Percentiles rank a stretch among this genome's conserved stretches.
These are phyloP conservation scores for Monosporozyma aerobia DNA, from an alignment of 805 yeast genomes.

Conservation along the genomic window DNA sequence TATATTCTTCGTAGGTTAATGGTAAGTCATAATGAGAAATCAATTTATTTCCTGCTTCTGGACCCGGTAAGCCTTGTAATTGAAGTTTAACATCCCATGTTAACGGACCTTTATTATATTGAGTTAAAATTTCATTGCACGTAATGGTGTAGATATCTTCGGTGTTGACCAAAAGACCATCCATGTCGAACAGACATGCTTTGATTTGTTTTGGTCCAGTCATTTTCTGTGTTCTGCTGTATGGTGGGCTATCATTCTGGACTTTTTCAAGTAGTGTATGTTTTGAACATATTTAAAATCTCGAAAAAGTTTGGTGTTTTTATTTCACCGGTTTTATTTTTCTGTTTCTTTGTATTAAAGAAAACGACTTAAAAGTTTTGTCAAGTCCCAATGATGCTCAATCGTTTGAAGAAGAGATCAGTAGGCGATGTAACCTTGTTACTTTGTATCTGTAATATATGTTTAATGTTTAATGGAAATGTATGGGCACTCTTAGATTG, in stretches of 20 bases:
- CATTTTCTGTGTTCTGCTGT: not conserved
- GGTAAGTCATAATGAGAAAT: slow-evolving; percentile 63
- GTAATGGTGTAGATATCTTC: slow-evolving; percentile 86
- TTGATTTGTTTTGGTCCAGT: slow-evolving; percentile 11
- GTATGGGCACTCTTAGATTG: slow-evolving; percentile 35
- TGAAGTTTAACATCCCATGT: slow-evolving; percentile 87
- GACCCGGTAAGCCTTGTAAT: slow-evolving; percentile 88
- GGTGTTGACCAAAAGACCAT: slow-evolving; percentile 84
- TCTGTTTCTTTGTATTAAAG: not conserved
- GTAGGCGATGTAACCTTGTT: not conserved
- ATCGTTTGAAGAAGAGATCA: not conserved
- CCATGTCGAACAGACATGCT: slow-evolving; percentile 63
- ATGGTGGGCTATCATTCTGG: not conserved
- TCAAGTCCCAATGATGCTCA: not conserved
- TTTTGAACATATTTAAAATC: not conserved
- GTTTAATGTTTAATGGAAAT: not conserved
- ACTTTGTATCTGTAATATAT: too few species aligned
- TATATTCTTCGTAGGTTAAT: slow-evolving; percentile 55
- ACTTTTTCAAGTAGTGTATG: not conserved
- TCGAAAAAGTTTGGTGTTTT: not conserved
- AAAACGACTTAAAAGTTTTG: not conserved
- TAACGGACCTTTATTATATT: slow-evolving; percentile 66
- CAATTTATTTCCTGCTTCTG: slow-evolving; percentile 55
- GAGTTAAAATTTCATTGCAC: slow-evolving; percentile 53
- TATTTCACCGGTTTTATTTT: not conserved